Conservation (phyloP, 345 rosid genomes). For the Eucalyptus curtisii region DNA sequence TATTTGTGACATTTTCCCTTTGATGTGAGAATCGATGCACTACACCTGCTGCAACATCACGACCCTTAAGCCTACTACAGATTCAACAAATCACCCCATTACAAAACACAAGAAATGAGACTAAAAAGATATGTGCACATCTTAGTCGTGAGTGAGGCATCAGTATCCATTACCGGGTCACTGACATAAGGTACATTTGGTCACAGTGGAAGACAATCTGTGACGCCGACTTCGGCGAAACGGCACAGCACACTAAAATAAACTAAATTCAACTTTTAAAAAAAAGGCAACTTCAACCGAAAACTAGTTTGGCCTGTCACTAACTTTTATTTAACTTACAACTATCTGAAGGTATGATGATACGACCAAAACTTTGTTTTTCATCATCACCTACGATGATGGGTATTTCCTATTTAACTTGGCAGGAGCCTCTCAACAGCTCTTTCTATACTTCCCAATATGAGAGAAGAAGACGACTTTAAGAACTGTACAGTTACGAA, state of each 20-base stretch:
- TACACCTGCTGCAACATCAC: neutral
- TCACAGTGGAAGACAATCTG: neutral
- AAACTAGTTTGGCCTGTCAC: neutral
- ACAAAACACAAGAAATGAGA: neutral
- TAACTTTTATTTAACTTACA: neutral
- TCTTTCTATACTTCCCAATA: neutral
- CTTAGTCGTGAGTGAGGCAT: neutral
- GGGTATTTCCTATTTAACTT: neutral
- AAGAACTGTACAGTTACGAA: neutral
- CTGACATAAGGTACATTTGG: neutral
- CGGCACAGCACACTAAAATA: neutral
- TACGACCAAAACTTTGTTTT: neutral
- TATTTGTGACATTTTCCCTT: no score
- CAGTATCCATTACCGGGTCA: neutral
- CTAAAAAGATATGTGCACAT: neutral
- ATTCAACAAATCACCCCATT: neutral
- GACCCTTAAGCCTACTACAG: neutral
- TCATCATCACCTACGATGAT: neutral
- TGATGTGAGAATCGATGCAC: neutral
- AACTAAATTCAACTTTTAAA: neutral
- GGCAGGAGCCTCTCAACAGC: neutral
- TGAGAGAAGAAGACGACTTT: neutral
- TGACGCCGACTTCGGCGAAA: neutral
- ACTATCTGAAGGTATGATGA: neutral
- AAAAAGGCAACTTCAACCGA: neutral